phyloP scores from a whole-genome alignment of 2,329 filamentous ascomycete species.

The Coleophoma eucalyptorum region DNA sequence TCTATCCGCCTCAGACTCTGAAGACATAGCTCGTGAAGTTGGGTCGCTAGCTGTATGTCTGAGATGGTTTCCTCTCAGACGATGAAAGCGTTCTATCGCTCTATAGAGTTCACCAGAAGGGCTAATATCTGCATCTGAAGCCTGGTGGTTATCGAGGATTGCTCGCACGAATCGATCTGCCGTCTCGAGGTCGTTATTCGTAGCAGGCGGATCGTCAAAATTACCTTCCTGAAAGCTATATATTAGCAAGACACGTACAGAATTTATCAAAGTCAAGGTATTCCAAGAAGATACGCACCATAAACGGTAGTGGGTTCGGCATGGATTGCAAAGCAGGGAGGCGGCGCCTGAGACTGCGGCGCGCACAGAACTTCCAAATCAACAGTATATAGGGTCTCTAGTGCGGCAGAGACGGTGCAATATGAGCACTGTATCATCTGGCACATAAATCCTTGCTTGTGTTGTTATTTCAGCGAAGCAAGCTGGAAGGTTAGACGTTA shows the following conservation, averaged over 20 bases:
- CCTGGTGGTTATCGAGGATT: constrained; percentile 33
- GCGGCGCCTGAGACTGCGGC: neutral
- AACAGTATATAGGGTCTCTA: too few species aligned
- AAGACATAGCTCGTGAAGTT: constrained; percentile 21
- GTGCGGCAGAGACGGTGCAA: too few species aligned
- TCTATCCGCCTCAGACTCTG: constrained; percentile 18
- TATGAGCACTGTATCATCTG: neutral
- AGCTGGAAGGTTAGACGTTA: neutral
- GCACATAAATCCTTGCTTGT: neutral
- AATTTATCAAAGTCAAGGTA: too few species aligned
- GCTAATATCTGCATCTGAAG: constrained; percentile 32
- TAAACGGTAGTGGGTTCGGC: constrained; percentile 19
- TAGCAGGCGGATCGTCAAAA: constrained; percentile 20
- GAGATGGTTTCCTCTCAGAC: constrained; percentile 18
- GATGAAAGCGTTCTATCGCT: constrained; percentile 37
- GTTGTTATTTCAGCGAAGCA: neutral
- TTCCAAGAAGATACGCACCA: constrained; percentile 13
- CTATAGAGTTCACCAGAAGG: constrained; percentile 39
- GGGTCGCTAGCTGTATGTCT: constrained; percentile 15
- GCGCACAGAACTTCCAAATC: too few species aligned
- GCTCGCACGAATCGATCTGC: constrained; percentile 30
- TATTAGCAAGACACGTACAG: constrained; percentile 2
- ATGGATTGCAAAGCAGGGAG: constrained; percentile 4
- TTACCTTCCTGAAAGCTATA: constrained; percentile 20
- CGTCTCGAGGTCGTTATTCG: constrained; percentile 19